phyloP scores from a whole-genome alignment of 345 rosid species.

The Dimocarpus longan region DNA sequence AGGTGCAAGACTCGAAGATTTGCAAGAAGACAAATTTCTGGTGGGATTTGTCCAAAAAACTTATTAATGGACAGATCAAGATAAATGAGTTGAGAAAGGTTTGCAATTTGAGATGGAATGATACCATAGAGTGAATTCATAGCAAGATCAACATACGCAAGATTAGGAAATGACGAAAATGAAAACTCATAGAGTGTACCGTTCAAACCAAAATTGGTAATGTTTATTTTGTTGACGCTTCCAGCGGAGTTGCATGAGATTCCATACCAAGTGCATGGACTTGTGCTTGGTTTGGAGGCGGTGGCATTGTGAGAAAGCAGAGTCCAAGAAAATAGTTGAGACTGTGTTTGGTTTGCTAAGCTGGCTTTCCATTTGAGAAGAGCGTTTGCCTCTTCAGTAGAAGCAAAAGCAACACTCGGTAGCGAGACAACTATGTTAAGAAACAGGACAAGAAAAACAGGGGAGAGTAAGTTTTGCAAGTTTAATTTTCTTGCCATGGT shows the following conservation, averaged over 20 bases:
- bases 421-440: not conserved
- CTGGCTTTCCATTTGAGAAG: constrained; percentile 39
- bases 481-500: not conserved
- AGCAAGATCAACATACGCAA: constrained; percentile 28
- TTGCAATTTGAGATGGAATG: constrained; percentile 30
- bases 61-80: constrained; percentile 30
- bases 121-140: constrained; percentile 24
- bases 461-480: not conserved
- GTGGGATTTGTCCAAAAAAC: constrained; percentile 23
- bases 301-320: not conserved
- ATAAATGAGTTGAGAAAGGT: constrained; percentile 25
- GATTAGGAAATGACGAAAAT: constrained; percentile 29
- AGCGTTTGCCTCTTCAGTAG: constrained; percentile 17
- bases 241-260: constrained; percentile 19
- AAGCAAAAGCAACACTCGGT: not conserved
- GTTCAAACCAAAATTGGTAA: constrained; percentile 17
- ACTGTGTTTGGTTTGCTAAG: constrained; percentile 16
- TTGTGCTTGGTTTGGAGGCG: not conserved
- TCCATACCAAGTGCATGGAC: constrained; percentile 28
- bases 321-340: constrained; percentile 24
- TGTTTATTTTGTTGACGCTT: constrained; percentile 25
- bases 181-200: constrained; percentile 35
- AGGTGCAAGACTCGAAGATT: constrained; percentile 25
- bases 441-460: not conserved
- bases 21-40: constrained; percentile 22